These are phyloP conservation scores for Candida sanyaensis DNA, from an alignment of 1,139 yeast genomes.

Conservation along the genomic window DNA sequence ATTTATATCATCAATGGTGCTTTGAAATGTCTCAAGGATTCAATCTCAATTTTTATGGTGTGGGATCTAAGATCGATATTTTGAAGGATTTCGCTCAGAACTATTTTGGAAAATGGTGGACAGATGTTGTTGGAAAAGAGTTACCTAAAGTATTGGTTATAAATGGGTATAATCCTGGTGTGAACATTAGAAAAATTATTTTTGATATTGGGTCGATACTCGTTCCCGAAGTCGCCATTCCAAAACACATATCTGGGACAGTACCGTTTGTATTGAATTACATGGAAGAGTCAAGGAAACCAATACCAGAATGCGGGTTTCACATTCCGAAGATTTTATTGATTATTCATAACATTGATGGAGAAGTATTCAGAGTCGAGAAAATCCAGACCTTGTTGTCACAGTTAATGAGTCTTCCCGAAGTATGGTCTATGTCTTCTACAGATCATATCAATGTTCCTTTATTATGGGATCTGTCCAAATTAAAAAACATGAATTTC, in stretches of 20 bases:
- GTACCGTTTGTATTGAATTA: conserved; percentile 41
- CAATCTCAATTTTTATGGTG: conserved; percentile 76
- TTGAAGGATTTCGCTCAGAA: conserved; percentile 61
- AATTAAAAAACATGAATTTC: conserved; percentile 67
- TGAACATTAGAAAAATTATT: conserved; percentile 60
- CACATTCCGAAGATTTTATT: conserved; percentile 50
- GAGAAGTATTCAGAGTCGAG: conserved; percentile 71
- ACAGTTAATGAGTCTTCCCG: conserved; percentile 61
- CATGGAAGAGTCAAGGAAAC: conserved; percentile 21
- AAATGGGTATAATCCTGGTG: conserved; percentile 83
- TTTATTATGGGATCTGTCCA: conserved; percentile 79
- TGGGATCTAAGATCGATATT: conserved; percentile 78
- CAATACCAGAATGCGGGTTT: conserved; percentile 5
- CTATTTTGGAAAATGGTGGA: conserved; percentile 44
- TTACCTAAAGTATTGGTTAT: conserved; percentile 57
- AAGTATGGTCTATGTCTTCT: conserved; percentile 68
- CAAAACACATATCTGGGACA: conserved; percentile 45
- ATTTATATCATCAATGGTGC: conserved; percentile 77
- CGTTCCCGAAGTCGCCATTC: conserved; percentile 28
- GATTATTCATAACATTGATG: conserved; percentile 80
- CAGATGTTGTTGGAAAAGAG: conserved; percentile 18
- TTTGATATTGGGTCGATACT: conserved; percentile 40
- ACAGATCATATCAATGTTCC: conserved; percentile 84
- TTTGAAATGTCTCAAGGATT: conserved; percentile 81
- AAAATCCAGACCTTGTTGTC: conserved; percentile 67